Evolutionary conservation across 768 basidiomycete genomes (phyloP).

Genomic region (Pluteus cervinus): DNA sequence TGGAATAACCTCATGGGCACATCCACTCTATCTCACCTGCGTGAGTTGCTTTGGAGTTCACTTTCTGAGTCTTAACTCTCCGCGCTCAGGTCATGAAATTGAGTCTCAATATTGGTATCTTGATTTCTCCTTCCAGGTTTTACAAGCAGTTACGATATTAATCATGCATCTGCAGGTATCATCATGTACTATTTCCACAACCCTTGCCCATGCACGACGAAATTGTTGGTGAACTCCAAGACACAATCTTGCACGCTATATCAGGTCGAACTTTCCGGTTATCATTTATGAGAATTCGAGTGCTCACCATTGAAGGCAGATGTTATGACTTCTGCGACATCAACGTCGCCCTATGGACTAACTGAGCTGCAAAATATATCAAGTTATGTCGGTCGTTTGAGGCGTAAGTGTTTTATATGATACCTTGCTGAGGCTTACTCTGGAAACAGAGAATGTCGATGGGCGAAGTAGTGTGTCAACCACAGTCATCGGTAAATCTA

Average conservation of each 20-base stretch:
- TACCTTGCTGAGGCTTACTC: background rate
- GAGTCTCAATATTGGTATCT: slow-evolving; percentile 24
- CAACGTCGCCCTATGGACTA: slow-evolving; percentile 30
- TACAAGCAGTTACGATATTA: too few relatives aligned
- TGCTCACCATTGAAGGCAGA: too few relatives aligned
- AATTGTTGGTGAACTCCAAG: slow-evolving; percentile 28
- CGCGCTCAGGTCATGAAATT: background rate
- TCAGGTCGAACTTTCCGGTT: too few relatives aligned
- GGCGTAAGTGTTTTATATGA: slow-evolving; percentile 19
- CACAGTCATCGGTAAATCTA: slow-evolving; percentile 21
- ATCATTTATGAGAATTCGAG: too few relatives aligned
- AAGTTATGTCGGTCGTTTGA: slow-evolving; percentile 23
- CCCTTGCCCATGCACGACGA: slow-evolving; percentile 16
- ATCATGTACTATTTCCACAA: slow-evolving; percentile 29
- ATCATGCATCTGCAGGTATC: too few relatives aligned
- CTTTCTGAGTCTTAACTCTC: background rate
- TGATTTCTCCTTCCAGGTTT: too few relatives aligned
- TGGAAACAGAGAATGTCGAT: slow-evolving; percentile 20
- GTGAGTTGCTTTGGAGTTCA: slow-evolving; percentile 16
- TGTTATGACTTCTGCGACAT: slow-evolving; percentile 29
- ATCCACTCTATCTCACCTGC: slow-evolving; percentile 24
- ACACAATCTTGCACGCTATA: slow-evolving; percentile 30
- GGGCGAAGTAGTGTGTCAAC: slow-evolving; percentile 16
- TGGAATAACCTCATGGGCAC: slow-evolving; percentile 30
- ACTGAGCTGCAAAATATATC: slow-evolving; percentile 33